Conservation (phyloP, 2,329 filamentous ascomycete species). For the Verticillium dahliae region DNA sequence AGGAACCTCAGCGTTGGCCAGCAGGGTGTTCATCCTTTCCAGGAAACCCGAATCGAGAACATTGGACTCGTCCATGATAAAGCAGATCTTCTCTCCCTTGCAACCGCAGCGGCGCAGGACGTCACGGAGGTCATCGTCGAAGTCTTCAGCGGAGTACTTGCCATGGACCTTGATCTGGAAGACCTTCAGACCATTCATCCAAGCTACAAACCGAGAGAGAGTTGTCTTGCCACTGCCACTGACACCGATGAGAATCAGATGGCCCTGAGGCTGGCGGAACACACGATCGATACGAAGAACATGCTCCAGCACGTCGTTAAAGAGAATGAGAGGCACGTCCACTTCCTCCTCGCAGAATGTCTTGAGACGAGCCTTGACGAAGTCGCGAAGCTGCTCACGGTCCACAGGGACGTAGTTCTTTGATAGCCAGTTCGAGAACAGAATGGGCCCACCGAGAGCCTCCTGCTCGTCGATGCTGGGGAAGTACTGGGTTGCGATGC, state of each 20-base stretch:
- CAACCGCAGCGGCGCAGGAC: conserved; percentile 91
- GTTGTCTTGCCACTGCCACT: conserved; percentile 99
- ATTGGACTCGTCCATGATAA: conserved; percentile 99
- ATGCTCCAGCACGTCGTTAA: conserved; percentile 98
- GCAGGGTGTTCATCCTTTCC: conserved; percentile 97
- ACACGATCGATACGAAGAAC: conserved; percentile 97
- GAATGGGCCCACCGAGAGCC: conserved; percentile 83
- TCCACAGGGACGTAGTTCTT: conserved; percentile 98
- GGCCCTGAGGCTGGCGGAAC: conserved; percentile 95
- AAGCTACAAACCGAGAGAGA: conserved; percentile 93
- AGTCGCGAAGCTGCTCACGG: conserved; percentile 89
- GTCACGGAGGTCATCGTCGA: conserved; percentile 93
- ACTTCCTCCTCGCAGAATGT: conserved; percentile 99
- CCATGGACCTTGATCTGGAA: conserved; percentile 99
- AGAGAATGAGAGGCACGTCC: conserved; percentile 95
- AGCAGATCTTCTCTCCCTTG: conserved; percentile 99
- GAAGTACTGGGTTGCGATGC: conserved; percentile 87
- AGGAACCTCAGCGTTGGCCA: conserved; percentile 98
- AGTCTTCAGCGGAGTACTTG: conserved; percentile 96
- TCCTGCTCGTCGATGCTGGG: conserved; percentile 89
- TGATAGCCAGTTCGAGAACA: conserved; percentile 99
- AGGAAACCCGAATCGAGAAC: conserved; percentile 97
- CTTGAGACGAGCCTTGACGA: conserved; percentile 92
- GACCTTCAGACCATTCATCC: conserved; percentile 99
- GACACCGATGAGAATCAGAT: conserved; percentile 96